A percentile compares a stretch with the other conserved stretches of the same genome.
Conservation (phyloP, 2,329 filamentous ascomycete species). For the Cladosporium colombiae region DNA sequence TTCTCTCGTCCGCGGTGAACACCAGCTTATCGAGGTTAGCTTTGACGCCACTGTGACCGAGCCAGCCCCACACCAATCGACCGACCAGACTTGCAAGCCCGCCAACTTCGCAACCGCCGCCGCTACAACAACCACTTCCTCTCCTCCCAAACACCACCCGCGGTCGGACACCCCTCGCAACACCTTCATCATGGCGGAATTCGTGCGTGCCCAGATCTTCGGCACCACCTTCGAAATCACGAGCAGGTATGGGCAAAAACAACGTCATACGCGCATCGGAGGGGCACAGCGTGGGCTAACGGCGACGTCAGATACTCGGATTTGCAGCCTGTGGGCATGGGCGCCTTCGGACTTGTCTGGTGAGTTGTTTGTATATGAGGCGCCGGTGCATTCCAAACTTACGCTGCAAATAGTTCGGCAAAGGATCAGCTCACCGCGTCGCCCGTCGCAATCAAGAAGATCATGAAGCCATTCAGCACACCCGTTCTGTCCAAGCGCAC, state of each 20-base stretch:
- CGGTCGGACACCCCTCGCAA: conserved; percentile 20
- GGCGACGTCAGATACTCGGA: conserved; percentile 76
- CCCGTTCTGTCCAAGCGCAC: conserved; percentile 96
- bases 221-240: conserved; percentile 99
- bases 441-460: conserved; percentile 99
- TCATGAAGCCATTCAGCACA: conserved; percentile 99
- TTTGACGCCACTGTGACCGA: conserved; percentile 11
- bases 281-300: conserved; percentile 25
- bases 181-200: conserved; percentile 85
- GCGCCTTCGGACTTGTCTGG: conserved; percentile 97
- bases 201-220: conserved; percentile 98
- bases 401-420: conserved; percentile 68
- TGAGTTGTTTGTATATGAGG: conserved; percentile 42
- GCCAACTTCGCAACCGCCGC: conserved; percentile 6
- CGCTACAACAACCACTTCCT: background rate
- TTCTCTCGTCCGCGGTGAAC: background rate
- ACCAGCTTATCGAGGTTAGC: conserved; percentile 16
- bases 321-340: conserved; percentile 98
- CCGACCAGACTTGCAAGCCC: conserved; percentile 3
- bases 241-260: conserved; percentile 67
- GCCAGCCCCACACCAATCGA: conserved; percentile 18
- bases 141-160: conserved; percentile 4
- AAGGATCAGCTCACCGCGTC: conserved; percentile 97
- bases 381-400: background rate
- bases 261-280: conserved; percentile 17